phyloP scores from a whole-genome alignment of 805 yeast species.

The Pichia sporocuriosa region DNA sequence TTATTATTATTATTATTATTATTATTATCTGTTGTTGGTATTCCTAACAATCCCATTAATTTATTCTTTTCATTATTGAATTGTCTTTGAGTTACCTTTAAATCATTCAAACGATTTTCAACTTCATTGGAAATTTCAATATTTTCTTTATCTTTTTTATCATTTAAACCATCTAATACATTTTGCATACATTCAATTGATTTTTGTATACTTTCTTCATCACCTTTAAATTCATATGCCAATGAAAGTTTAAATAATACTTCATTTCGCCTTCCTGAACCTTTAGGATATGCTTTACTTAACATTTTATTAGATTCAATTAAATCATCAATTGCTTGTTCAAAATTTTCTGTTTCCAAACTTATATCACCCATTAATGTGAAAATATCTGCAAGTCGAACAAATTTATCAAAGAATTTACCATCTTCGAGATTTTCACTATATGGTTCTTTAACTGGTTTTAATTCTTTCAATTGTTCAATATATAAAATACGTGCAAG shows the following conservation, averaged over 20 bases:
- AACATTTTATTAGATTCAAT: constrained; percentile 49
- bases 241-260: constrained; percentile 75
- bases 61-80: constrained; percentile 30
- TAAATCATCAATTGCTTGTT: constrained; percentile 70
- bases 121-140: constrained; percentile 54
- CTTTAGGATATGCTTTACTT: constrained; percentile 41
- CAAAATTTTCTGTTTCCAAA: constrained; percentile 80
- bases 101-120: constrained; percentile 47
- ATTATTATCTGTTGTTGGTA: no score
- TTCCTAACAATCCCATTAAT: constrained; percentile 45
- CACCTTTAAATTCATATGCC: constrained; percentile 62
- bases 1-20: no score
- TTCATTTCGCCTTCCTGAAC: constrained; percentile 60
- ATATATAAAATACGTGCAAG: constrained; percentile 52
- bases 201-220: constrained; percentile 46
- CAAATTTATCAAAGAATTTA: constrained; percentile 34
- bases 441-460: constrained; percentile 14
- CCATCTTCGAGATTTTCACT: not conserved
- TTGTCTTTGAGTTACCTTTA: constrained; percentile 38
- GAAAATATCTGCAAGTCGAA: constrained; percentile 56
- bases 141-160: constrained; percentile 34
- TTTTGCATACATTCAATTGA: constrained; percentile 41
- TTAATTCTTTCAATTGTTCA: constrained; percentile 6
- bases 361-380: constrained; percentile 86
- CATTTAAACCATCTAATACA: constrained; percentile 21